Evolutionary conservation across 1,284 basidiomycete genomes (phyloP).

Genomic region (Cystobasidium sp.): DNA sequence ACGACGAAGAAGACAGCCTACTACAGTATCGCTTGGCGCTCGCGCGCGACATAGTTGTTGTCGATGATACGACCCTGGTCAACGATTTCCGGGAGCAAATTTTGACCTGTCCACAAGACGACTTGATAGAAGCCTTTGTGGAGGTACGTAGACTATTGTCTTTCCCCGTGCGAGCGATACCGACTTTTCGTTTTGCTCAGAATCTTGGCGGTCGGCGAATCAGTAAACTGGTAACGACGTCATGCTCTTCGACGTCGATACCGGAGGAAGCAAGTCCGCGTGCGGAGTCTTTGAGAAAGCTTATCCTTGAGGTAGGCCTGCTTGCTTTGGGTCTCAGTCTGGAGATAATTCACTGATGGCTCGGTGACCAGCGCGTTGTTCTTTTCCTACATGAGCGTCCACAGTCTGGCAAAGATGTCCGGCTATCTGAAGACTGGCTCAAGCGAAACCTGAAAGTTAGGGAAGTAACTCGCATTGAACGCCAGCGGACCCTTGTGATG

Average conservation of each 20-base stretch:
- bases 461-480: constrained; percentile 50
- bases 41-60: constrained; percentile 51
- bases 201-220: constrained; percentile 63
- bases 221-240: constrained; percentile 73
- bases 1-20: constrained; percentile 53
- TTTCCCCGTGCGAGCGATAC: not conserved
- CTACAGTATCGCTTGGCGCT: constrained; percentile 54
- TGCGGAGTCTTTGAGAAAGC: constrained; percentile 19
- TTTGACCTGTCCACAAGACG: constrained; percentile 87
- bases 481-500: constrained; percentile 20
- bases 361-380: constrained; percentile 76
- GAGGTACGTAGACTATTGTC: constrained; percentile 56
- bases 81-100: constrained; percentile 72
- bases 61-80: constrained; percentile 48
- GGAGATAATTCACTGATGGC: constrained; percentile 60
- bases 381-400: constrained; percentile 90
- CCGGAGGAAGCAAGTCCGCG: constrained; percentile 51
- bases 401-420: constrained; percentile 65
- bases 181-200: not conserved
- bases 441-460: constrained; percentile 68
- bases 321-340: constrained; percentile 16
- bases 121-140: constrained; percentile 71
- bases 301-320: constrained; percentile 46
- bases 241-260: constrained; percentile 66
- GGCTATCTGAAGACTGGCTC: constrained; percentile 73